These are phyloP conservation scores for Mantamonas sphyraenae DNA, from an alignment of 78 protist species.

Conservation along the genomic window DNA sequence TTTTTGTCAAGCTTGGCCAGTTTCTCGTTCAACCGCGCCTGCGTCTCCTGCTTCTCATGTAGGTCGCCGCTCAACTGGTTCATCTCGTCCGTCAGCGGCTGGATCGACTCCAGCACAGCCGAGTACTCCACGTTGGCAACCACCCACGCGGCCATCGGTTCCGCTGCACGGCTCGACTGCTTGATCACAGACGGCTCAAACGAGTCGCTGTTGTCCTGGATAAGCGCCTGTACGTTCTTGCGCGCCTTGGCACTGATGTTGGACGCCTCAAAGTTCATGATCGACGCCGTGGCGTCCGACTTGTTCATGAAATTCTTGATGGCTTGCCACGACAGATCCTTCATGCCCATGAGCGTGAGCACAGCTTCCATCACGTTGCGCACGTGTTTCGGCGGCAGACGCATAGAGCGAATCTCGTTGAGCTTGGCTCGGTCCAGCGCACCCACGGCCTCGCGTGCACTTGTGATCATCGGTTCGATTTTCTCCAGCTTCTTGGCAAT, in stretches of 20 bases:
- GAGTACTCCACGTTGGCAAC: slow-evolving; percentile 55
- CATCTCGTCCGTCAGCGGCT: slow-evolving; percentile 31
- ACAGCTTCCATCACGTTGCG: slow-evolving; percentile 72
- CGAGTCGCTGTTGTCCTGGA: slow-evolving; percentile 18
- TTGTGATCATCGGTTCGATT: slow-evolving; percentile 64
- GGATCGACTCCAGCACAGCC: slow-evolving; percentile 13
- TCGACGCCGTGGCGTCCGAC: slow-evolving; percentile 36
- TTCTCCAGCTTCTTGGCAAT: slow-evolving; percentile 42
- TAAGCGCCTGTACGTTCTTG: slow-evolving; percentile 20
- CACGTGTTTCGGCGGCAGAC: slow-evolving; percentile 50
- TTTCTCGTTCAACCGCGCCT: background rate
- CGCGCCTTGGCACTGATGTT: background rate
- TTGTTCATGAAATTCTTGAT: slow-evolving; percentile 55
- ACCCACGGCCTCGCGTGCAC: slow-evolving; percentile 61
- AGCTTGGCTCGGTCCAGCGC: slow-evolving; percentile 28
- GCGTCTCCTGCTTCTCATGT: background rate
- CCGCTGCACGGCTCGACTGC: slow-evolving; percentile 59
- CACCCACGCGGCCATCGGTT: slow-evolving; percentile 83
- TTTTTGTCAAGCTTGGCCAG: slow-evolving; percentile 33
- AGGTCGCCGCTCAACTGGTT: no score
- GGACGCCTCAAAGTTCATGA: slow-evolving; percentile 59
- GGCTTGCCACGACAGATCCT: slow-evolving; percentile 67
- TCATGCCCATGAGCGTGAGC: slow-evolving; percentile 49
- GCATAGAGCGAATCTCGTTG: slow-evolving; percentile 53
- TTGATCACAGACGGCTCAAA: slow-evolving; percentile 42